These are phyloP conservation scores for Begonia masoniana DNA, from an alignment of 306 rosid species.

Conservation along the genomic window DNA sequence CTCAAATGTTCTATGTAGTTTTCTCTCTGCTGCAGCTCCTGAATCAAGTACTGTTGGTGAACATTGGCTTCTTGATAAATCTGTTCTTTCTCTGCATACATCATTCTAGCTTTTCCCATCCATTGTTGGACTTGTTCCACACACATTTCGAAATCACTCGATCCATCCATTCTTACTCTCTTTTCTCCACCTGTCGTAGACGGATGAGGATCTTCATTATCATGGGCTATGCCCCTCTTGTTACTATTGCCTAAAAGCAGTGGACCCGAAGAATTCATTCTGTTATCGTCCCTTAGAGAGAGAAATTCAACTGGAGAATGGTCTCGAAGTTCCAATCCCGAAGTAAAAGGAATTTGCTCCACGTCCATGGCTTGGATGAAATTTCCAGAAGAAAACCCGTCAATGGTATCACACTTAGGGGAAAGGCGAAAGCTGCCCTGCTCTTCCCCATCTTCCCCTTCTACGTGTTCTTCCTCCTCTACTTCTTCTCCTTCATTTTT, in stretches of 20 bases:
- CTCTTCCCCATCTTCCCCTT: slow-evolving; percentile 34
- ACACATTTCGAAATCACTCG: slow-evolving; percentile 39
- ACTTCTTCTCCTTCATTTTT: slow-evolving; percentile 16
- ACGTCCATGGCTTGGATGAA: slow-evolving; percentile 47
- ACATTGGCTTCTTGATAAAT: slow-evolving; percentile 29
- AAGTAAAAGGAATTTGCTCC: slow-evolving; percentile 27
- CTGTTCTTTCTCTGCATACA: slow-evolving; percentile 46
- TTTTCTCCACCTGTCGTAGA: slow-evolving; percentile 44
- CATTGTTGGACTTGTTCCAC: slow-evolving; percentile 50
- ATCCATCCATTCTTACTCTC: slow-evolving; percentile 49
- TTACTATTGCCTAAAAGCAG: slow-evolving; percentile 53
- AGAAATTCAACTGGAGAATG: slow-evolving; percentile 42
- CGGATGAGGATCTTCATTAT: slow-evolving; percentile 36
- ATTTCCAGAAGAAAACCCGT: slow-evolving; percentile 52
- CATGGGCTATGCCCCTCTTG: slow-evolving; percentile 55
- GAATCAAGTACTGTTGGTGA: slow-evolving; percentile 35
- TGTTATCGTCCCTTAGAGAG: slow-evolving; percentile 51
- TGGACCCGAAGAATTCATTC: slow-evolving; percentile 34
- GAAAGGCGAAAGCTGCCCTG: slow-evolving; percentile 47
- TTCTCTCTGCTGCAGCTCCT: slow-evolving; percentile 63
- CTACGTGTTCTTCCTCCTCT: slow-evolving; percentile 31
- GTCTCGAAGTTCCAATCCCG: slow-evolving; percentile 62
- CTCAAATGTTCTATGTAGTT: slow-evolving; percentile 39
- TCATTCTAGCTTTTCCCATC: slow-evolving; percentile 57
- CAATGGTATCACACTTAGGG: slow-evolving; percentile 37